These are phyloP conservation scores for Gracilaria gracilis DNA, from an alignment of 23 red algal species.

Conservation along the genomic window DNA sequence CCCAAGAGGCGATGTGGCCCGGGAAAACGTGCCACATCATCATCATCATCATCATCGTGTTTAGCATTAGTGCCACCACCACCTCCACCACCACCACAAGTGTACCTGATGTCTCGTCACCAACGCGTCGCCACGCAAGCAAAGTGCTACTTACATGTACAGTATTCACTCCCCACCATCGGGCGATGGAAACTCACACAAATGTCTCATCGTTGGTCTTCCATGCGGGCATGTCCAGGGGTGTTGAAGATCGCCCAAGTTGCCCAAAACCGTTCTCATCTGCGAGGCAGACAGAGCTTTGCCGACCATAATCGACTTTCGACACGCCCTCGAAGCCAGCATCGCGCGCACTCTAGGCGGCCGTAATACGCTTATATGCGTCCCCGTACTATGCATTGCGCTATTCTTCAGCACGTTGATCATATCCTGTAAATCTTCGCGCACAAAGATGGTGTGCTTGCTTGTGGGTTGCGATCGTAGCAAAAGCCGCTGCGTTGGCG, in stretches of 20 bases:
- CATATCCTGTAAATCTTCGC: constrained; percentile 85
- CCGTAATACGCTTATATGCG: constrained; percentile 11
- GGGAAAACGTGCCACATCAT: too few species aligned
- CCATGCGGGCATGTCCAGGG: constrained; percentile 99
- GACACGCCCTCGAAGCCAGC: constrained; percentile 90
- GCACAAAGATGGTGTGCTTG: constrained; percentile 76
- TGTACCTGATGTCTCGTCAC: too few species aligned
- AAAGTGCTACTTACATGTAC: too few species aligned
- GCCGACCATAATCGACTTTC: constrained; percentile 96
- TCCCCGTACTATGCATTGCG: constrained; percentile 1
- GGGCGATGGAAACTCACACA: constrained; percentile 51
- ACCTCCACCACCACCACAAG: too few species aligned
- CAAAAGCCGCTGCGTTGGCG: constrained; percentile 70
- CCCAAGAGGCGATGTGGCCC: too few species aligned
- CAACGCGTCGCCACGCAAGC: too few species aligned
- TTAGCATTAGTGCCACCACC: too few species aligned
- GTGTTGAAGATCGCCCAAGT: constrained; percentile 73
- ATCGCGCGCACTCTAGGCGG: constrained; percentile 77
- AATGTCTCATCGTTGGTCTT: constrained; percentile 94
- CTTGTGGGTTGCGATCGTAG: constrained; percentile 72
- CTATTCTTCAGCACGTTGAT: constrained; percentile 56
- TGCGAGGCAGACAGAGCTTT: constrained; percentile 53
- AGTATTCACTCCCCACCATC: too few species aligned
- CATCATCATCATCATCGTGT: too few species aligned
- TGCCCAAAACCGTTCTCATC: constrained; percentile 73